These are phyloP conservation scores for Albugo laibachii DNA, from an alignment of 352 stramenopile species.

Conservation along the genomic window DNA sequence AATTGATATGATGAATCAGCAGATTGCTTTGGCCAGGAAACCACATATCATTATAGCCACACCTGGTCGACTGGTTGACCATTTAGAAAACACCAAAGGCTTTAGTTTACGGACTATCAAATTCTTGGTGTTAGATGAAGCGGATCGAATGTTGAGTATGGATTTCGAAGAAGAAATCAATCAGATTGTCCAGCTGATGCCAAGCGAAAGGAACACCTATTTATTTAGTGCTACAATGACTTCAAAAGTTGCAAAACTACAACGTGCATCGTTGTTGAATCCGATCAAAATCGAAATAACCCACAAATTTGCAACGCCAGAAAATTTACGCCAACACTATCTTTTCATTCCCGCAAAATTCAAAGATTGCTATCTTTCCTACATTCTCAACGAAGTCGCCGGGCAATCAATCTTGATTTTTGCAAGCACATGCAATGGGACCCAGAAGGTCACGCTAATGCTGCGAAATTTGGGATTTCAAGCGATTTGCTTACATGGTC, in stretches of 20 bases:
- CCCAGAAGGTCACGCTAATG: conserved; percentile 91
- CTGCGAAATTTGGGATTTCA: conserved; percentile 96
- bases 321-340: conserved; percentile 97
- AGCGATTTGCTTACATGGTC: conserved; percentile 94
- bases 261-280: conserved; percentile 91
- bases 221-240: conserved; percentile 99
- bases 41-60: conserved; percentile 92
- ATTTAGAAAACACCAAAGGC: conserved; percentile 93
- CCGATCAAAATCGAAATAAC: conserved; percentile 95
- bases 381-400: conserved; percentile 94
- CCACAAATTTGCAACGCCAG: conserved; percentile 95
- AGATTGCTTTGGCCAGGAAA: conserved; percentile 92
- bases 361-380: conserved; percentile 98
- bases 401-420: conserved; percentile 97
- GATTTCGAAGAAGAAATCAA: conserved; percentile 98
- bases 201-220: conserved; percentile 87
- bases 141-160: conserved; percentile 92
- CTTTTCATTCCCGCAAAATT: conserved; percentile 99
- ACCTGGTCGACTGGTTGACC: conserved; percentile 84
- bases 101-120: conserved; percentile 84
- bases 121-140: conserved; percentile 88
- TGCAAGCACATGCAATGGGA: conserved; percentile 94
- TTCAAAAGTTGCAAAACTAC: conserved; percentile 95
- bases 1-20: conserved; percentile 95
- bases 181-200: conserved; percentile 94